phyloP scores from a whole-genome alignment of 2,329 filamentous ascomycete species.

The Beauveria rudraprayagi region DNA sequence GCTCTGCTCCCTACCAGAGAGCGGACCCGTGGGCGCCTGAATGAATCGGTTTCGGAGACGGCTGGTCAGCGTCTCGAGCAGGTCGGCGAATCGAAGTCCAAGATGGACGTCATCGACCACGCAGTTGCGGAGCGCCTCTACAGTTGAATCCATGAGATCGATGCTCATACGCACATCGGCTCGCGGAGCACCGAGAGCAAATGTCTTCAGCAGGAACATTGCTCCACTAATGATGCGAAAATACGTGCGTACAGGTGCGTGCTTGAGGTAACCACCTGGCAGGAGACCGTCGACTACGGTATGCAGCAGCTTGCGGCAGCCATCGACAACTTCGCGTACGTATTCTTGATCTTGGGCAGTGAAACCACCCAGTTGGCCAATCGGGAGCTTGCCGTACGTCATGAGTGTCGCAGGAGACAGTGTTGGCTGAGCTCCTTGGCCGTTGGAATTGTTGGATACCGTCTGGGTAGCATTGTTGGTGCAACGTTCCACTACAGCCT shows the following conservation, averaged over 20 bases:
- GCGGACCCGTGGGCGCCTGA: constrained; percentile 46
- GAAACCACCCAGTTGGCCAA: constrained; percentile 56
- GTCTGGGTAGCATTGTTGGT: constrained; percentile 60
- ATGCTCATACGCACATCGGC: constrained; percentile 71
- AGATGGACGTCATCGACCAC: constrained; percentile 81
- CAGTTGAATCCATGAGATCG: constrained; percentile 64
- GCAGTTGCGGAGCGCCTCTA: constrained; percentile 65
- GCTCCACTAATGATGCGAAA: constrained; percentile 80
- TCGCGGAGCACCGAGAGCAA: constrained; percentile 71
- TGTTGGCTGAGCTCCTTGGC: constrained; percentile 26
- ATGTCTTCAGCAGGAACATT: constrained; percentile 79
- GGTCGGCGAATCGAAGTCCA: constrained; percentile 74
- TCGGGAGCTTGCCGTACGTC: constrained; percentile 55
- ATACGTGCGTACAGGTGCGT: constrained; percentile 76
- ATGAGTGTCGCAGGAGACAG: constrained; percentile 58
- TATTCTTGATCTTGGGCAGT: constrained; percentile 62
- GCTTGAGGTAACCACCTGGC: constrained; percentile 68
- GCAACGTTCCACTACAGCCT: constrained; percentile 90
- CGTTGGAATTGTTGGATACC: constrained; percentile 26
- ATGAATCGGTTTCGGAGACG: constrained; percentile 68
- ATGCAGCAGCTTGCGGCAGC: constrained; percentile 66
- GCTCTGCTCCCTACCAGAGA: constrained; percentile 34
- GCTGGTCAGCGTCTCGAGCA: constrained; percentile 70
- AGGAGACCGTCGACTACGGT: constrained; percentile 71
- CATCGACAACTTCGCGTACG: constrained; percentile 68